phyloP scores from a whole-genome alignment of 371 early-diverging fungal species.

The Mucor velutinosus region DNA sequence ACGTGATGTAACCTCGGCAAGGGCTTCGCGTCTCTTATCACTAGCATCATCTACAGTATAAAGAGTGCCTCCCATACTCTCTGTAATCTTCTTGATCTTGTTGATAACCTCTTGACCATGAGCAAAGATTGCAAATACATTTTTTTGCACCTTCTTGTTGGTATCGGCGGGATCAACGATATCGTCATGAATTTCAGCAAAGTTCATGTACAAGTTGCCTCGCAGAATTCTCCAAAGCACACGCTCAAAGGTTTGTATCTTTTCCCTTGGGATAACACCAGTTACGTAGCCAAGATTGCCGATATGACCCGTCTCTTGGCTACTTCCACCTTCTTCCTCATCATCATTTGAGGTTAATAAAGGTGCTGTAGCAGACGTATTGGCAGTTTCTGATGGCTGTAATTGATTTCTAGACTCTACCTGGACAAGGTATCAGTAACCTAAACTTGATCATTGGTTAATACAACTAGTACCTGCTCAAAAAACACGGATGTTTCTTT shows the following conservation, averaged over 20 bases:
- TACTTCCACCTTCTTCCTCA: constrained; percentile 66
- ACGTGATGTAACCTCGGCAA: constrained; percentile 62
- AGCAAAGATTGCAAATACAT: constrained; percentile 95
- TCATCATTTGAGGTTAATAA: constrained; percentile 38
- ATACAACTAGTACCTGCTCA: constrained; percentile 52
- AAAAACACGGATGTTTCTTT: constrained; percentile 87
- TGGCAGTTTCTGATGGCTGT: neutral
- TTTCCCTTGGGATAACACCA: constrained; percentile 86
- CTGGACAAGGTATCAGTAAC: constrained; percentile 19
- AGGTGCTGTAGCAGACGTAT: constrained; percentile 47
- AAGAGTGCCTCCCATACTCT: constrained; percentile 92
- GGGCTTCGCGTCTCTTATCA: constrained; percentile 80
- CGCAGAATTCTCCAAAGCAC: constrained; percentile 95
- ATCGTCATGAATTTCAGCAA: constrained; percentile 88
- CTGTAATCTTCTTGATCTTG: constrained; percentile 91
- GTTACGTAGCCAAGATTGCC: constrained; percentile 73
- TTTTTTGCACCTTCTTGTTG: constrained; percentile 85
- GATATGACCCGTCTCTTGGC: constrained; percentile 58
- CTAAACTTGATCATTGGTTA: too few species aligned
- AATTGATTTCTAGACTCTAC: constrained; percentile 46
- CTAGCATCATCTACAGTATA: constrained; percentile 82
- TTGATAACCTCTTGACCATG: constrained; percentile 88
- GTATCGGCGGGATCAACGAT: constrained; percentile 73
- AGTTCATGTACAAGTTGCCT: constrained; percentile 95
- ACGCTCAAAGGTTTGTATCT: constrained; percentile 91